These are phyloP conservation scores for Xylaria bambusicola DNA, from an alignment of 495 filamentous ascomycete genomes.

Conservation along the genomic window DNA sequence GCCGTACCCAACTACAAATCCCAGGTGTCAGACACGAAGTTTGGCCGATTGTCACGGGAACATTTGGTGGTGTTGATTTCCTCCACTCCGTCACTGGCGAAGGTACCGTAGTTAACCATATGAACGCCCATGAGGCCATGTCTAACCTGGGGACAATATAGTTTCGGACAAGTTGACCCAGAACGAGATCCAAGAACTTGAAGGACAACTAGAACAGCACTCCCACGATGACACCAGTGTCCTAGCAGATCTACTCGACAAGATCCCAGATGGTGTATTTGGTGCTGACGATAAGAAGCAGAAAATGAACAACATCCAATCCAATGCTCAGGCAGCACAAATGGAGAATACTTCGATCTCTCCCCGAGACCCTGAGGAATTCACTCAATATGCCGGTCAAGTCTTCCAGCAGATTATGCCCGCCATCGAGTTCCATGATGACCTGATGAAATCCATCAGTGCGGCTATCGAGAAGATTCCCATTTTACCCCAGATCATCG, in stretches of 20 bases:
- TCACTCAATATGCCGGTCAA: slow-evolving; percentile 65
- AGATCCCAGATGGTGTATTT: slow-evolving; percentile 75
- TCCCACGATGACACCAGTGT: slow-evolving; percentile 60
- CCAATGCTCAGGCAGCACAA: slow-evolving; percentile 66
- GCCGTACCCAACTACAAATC: slow-evolving; percentile 64
- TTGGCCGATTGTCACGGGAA: slow-evolving; percentile 83
- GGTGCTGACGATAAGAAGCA: slow-evolving; percentile 67
- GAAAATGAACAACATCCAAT: slow-evolving; percentile 65
- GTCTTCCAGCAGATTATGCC: slow-evolving; percentile 77
- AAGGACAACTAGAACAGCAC: slow-evolving; percentile 68
- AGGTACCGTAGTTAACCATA: slow-evolving; percentile 29
- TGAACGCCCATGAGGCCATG: neutral
- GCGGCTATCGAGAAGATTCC: slow-evolving; percentile 78
- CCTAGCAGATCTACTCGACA: slow-evolving; percentile 72
- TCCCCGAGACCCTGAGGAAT: slow-evolving; percentile 75
- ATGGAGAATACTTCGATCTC: slow-evolving; percentile 65
- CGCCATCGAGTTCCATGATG: slow-evolving; percentile 83
- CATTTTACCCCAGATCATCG: slow-evolving; percentile 73
- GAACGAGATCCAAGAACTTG: slow-evolving; percentile 79
- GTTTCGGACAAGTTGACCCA: slow-evolving; percentile 85
- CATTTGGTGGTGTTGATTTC: slow-evolving; percentile 86
- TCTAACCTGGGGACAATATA: slow-evolving; percentile 15
- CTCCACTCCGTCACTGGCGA: slow-evolving; percentile 88
- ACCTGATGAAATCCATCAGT: slow-evolving; percentile 76
- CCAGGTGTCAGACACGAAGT: slow-evolving; percentile 63